Percentiles rank a stretch among this genome's conserved stretches.
Evolutionary conservation across 129 eudicot genomes (phyloP).

Genomic region (Flaveria bidentis): DNA sequence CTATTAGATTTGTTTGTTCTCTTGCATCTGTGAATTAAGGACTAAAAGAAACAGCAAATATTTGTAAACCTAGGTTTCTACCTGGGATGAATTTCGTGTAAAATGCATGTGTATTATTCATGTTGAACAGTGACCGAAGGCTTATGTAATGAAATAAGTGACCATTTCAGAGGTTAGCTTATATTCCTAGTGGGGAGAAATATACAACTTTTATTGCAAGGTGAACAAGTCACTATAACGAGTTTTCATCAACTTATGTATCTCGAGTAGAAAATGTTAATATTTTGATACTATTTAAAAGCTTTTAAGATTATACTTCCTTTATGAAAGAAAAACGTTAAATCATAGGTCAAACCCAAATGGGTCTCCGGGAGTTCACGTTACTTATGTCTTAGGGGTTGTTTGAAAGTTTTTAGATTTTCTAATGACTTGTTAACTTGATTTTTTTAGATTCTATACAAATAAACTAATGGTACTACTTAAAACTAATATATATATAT

Average conservation of each 20-base stretch:
- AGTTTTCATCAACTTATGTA: neutral
- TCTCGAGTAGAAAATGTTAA: too few species aligned
- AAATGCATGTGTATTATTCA: slow-evolving; percentile 15
- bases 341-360: too few species aligned
- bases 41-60: slow-evolving; percentile 7
- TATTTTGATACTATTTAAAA: neutral
- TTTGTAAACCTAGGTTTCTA: neutral
- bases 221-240: neutral
- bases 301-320: neutral
- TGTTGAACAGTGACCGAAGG: slow-evolving; percentile 2
- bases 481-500: too few species aligned
- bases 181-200: neutral
- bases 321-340: neutral
- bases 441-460: too few species aligned
- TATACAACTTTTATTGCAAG: neutral
- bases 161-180: neutral
- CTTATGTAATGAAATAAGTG: slow-evolving; percentile 22
- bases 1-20: slow-evolving; percentile 16
- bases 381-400: too few species aligned
- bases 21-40: slow-evolving; percentile 19
- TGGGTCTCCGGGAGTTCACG: too few species aligned
- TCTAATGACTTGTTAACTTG: too few species aligned
- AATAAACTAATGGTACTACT: too few species aligned
- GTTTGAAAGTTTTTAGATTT: too few species aligned
- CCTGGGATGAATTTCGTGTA: slow-evolving; percentile 1